Conservation (phyloP, 257 asterid genomes). For the Forsythia viridissima region DNA sequence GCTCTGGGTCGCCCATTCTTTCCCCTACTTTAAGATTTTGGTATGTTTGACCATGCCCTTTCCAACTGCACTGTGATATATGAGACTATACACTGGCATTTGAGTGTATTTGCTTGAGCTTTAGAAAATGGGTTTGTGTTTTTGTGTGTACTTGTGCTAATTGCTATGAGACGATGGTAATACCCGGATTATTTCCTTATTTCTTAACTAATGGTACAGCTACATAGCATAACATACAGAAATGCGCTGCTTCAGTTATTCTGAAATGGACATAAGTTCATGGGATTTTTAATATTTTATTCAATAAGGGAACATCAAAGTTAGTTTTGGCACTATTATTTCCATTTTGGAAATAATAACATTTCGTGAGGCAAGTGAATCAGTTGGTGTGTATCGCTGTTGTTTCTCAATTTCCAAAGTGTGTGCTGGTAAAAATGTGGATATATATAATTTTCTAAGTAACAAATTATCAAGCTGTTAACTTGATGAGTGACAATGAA, state of each 20-base stretch:
- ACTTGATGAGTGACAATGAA: neutral
- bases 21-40: conserved; percentile 77
- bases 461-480: neutral
- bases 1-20: conserved; percentile 61
- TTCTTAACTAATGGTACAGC: neutral
- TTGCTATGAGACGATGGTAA: neutral
- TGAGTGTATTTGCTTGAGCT: neutral
- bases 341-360: neutral
- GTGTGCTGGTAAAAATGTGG: neutral
- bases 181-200: neutral
- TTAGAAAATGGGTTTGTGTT: neutral
- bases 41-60: conserved; percentile 31
- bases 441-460: neutral
- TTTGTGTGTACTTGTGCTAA: neutral
- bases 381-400: neutral
- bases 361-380: neutral
- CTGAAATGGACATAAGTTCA: neutral
- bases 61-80: neutral
- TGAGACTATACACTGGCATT: neutral
- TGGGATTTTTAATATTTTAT: neutral
- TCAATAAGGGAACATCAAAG: neutral
- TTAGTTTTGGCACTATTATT: neutral
- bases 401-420: neutral
- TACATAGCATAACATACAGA: neutral
- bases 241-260: neutral